Percentiles rank a stretch among this genome's conserved stretches.
These are phyloP conservation scores for Misopates orontium DNA, from an alignment of 257 asterid genomes.

Conservation along the genomic window DNA sequence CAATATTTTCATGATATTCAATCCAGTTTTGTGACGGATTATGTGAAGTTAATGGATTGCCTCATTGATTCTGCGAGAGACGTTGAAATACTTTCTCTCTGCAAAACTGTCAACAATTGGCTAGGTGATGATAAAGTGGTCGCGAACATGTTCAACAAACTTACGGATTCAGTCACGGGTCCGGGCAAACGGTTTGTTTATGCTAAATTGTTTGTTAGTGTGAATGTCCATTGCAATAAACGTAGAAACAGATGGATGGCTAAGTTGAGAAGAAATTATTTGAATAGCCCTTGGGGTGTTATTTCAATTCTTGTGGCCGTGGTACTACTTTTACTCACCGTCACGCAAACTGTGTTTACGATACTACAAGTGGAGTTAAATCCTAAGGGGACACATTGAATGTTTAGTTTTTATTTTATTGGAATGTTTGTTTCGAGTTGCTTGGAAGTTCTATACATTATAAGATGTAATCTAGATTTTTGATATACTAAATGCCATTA, in stretches of 20 bases:
- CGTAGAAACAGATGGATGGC: slow-evolving; percentile 26
- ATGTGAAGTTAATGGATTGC: slow-evolving; percentile 33
- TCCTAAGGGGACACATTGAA: no score
- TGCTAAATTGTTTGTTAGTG: not conserved
- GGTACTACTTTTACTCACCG: slow-evolving; percentile 29
- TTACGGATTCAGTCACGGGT: slow-evolving; percentile 11
- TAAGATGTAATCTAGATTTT: no score
- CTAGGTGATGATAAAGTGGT: slow-evolving; percentile 32
- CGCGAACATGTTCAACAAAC: slow-evolving; percentile 29
- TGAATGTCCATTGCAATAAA: slow-evolving; percentile 17
- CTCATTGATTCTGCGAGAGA: slow-evolving; percentile 32
- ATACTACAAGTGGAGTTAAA: slow-evolving; percentile 4
- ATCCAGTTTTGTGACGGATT: slow-evolving; percentile 24
- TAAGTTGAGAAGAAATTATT: slow-evolving; percentile 22
- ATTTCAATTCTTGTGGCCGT: slow-evolving; percentile 32
- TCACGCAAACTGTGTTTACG: slow-evolving; percentile 23
- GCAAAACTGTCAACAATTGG: slow-evolving; percentile 27
- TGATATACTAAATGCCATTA: no score
- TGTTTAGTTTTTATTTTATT: no score
- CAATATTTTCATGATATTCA: slow-evolving; percentile 15
- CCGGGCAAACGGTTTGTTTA: slow-evolving; percentile 4
- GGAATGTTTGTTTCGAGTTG: no score
- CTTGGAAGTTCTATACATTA: no score
- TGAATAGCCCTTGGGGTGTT: slow-evolving; percentile 37
- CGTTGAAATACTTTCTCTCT: slow-evolving; percentile 20